These are phyloP conservation scores for Dillenia suffruticosa DNA, from an alignment of 164 flowering plant species.

Conservation along the genomic window DNA sequence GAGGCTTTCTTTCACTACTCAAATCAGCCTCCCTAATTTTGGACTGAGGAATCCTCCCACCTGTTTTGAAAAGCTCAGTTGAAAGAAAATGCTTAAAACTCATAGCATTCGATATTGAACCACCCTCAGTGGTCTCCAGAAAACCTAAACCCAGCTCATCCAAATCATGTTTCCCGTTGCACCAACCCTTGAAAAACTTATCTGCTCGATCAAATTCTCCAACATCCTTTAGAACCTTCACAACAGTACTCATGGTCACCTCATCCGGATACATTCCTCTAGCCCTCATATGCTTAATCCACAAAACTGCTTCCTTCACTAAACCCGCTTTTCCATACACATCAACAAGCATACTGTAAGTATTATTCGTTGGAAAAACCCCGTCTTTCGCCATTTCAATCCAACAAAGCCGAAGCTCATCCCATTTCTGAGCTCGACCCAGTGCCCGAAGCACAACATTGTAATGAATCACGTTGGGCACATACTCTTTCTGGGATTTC, in stretches of 20 bases:
- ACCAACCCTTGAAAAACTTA: constrained; percentile 75
- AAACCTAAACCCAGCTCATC: constrained; percentile 56
- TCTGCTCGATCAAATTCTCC: constrained; percentile 69
- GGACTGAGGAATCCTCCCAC: constrained; percentile 43
- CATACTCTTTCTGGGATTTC: constrained; percentile 62
- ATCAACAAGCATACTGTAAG: constrained; percentile 79
- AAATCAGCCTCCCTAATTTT: constrained; percentile 15
- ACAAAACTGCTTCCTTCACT: constrained; percentile 71
- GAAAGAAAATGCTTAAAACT: constrained; percentile 70
- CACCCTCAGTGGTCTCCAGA: constrained; percentile 20
- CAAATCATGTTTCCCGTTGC: constrained; percentile 49
- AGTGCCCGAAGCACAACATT: constrained; percentile 71
- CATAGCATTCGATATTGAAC: constrained; percentile 24
- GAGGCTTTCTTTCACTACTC: constrained; percentile 37
- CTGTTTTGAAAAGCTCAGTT: constrained; percentile 78
- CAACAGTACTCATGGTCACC: constrained; percentile 78
- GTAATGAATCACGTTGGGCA: constrained; percentile 83
- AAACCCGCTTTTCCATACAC: constrained; percentile 91
- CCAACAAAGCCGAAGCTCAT: constrained; percentile 83
- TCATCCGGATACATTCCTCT: constrained; percentile 87
- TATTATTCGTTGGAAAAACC: constrained; percentile 70
- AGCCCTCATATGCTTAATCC: constrained; percentile 81
- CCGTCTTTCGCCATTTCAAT: constrained; percentile 79
- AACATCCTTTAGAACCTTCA: constrained; percentile 69
- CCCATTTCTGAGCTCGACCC: constrained; percentile 82